phyloP scores from a whole-genome alignment of 1,284 basidiomycete species.

The Boletus smithii region DNA sequence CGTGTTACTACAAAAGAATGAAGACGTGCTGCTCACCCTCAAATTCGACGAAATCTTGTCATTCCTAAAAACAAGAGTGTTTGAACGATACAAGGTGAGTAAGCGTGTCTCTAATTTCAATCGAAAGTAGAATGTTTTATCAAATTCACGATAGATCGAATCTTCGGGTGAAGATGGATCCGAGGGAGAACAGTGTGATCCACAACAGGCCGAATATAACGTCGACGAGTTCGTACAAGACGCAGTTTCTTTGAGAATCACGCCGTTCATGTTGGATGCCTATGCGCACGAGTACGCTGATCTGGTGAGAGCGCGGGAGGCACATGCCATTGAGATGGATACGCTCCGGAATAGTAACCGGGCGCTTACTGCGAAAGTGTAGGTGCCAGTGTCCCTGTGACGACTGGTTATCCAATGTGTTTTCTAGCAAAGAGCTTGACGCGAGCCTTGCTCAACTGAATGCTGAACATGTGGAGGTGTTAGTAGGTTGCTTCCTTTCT shows the following conservation, averaged over 20 bases:
- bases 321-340: conserved; percentile 80
- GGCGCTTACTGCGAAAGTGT: conserved; percentile 76
- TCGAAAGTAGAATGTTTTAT: background rate
- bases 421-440: conserved; percentile 73
- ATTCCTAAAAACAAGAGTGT: conserved; percentile 78
- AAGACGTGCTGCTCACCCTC: conserved; percentile 70
- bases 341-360: conserved; percentile 76
- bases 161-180: conserved; percentile 16
- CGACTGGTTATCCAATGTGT: conserved; percentile 4
- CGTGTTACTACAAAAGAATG: conserved; percentile 84
- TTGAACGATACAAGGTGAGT: conserved; percentile 74
- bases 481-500: conserved; percentile 44
- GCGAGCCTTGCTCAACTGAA: conserved; percentile 74
- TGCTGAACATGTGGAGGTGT: conserved; percentile 71
- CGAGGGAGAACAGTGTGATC: conserved; percentile 31
- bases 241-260: conserved; percentile 78
- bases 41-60: conserved; percentile 88
- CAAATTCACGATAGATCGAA: conserved; percentile 24
- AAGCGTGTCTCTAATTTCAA: background rate
- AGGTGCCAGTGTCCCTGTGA: conserved; percentile 32
- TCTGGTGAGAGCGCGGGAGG: conserved; percentile 60
- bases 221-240: conserved; percentile 84
- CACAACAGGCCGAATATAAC: conserved; percentile 45
- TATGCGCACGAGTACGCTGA: conserved; percentile 89
- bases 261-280: conserved; percentile 87